These are phyloP conservation scores for Hura crepitans DNA, from an alignment of 441 rosid genomes.

Conservation along the genomic window DNA sequence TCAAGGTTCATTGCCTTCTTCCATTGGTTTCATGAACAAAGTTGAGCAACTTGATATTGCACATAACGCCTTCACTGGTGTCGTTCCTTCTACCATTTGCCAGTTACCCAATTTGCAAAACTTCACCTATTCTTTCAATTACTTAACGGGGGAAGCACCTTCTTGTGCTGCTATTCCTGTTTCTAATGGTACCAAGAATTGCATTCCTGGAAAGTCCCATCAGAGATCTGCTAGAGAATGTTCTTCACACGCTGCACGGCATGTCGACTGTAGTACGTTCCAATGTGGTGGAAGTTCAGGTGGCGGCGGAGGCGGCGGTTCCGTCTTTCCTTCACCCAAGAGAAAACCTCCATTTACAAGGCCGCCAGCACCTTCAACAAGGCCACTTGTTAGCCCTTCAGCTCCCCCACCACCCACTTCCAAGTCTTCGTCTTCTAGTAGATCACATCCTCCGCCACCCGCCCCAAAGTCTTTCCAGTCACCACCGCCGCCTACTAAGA, in stretches of 20 bases:
- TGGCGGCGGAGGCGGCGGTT: slow-evolving; percentile 27
- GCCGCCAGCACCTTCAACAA: slow-evolving; percentile 4
- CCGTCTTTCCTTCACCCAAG: slow-evolving; percentile 12
- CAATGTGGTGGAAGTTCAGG: slow-evolving; percentile 36
- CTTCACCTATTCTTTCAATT: slow-evolving; percentile 57
- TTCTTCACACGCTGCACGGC: slow-evolving; percentile 43
- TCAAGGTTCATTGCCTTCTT: slow-evolving; percentile 45
- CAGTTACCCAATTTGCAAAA: slow-evolving; percentile 49
- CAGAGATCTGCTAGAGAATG: slow-evolving; percentile 48
- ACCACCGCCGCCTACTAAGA: slow-evolving; percentile 39
- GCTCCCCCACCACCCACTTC: slow-evolving; percentile 40
- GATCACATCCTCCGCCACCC: slow-evolving; percentile 56
- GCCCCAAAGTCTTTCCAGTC: slow-evolving; percentile 26
- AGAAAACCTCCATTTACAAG: slow-evolving; percentile 19
- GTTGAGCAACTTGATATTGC: slow-evolving; percentile 50
- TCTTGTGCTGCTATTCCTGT: slow-evolving; percentile 37
- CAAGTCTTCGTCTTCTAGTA: slow-evolving; percentile 32
- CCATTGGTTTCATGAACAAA: slow-evolving; percentile 38
- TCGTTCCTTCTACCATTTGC: slow-evolving; percentile 44
- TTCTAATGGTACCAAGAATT: slow-evolving; percentile 49
- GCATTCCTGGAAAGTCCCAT: slow-evolving; percentile 43
- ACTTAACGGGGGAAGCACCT: slow-evolving; percentile 51
- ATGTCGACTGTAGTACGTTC: slow-evolving; percentile 59
- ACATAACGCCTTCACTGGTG: slow-evolving; percentile 54
- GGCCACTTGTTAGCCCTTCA: slow-evolving; percentile 12